Conservation (phyloP, 2,329 filamentous ascomycete genomes). For the Penicillium italicum region DNA sequence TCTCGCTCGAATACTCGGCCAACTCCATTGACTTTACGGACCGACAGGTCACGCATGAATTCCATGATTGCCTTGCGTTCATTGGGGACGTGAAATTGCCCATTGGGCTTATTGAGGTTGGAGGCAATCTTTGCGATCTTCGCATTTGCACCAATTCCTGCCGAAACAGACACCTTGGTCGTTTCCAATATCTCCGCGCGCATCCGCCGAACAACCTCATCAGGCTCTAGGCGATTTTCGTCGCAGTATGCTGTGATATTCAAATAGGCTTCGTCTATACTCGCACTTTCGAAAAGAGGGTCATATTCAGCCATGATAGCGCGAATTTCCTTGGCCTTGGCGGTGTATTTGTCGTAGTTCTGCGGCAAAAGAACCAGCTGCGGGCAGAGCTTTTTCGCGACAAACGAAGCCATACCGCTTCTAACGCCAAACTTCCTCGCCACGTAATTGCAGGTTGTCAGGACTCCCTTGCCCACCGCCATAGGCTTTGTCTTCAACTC, state of each 20-base stretch:
- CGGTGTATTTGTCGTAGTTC: conserved; percentile 86
- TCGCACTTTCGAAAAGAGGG: conserved; percentile 83
- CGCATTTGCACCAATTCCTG: conserved; percentile 89
- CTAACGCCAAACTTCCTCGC: conserved; percentile 86
- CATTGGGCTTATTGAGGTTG: conserved; percentile 95
- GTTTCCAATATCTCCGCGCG: conserved; percentile 70
- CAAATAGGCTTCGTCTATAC: conserved; percentile 93
- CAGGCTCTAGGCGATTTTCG: conserved; percentile 63
- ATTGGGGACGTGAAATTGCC: conserved; percentile 73
- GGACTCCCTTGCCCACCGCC: conserved; percentile 73
- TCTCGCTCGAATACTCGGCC: conserved; percentile 91
- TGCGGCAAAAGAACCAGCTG: conserved; percentile 75
- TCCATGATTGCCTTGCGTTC: conserved; percentile 72
- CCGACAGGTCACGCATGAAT: conserved; percentile 80
- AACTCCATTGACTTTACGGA: conserved; percentile 91
- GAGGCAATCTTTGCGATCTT: conserved; percentile 93
- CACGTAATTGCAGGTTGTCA: conserved; percentile 79
- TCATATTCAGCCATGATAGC: conserved; percentile 84
- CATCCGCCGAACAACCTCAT: conserved; percentile 72
- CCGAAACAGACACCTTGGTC: conserved; percentile 83
- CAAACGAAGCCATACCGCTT: conserved; percentile 93
- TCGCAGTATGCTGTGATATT: conserved; percentile 87
- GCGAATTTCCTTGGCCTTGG: conserved; percentile 85
- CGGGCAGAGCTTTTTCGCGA: conserved; percentile 90
- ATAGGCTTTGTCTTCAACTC: conserved; percentile 85